Evolutionary conservation across 768 basidiomycete species (phyloP), one percentile per base, ranked within the genome.

Genomic region (Favolaschia claudopus): DNA sequence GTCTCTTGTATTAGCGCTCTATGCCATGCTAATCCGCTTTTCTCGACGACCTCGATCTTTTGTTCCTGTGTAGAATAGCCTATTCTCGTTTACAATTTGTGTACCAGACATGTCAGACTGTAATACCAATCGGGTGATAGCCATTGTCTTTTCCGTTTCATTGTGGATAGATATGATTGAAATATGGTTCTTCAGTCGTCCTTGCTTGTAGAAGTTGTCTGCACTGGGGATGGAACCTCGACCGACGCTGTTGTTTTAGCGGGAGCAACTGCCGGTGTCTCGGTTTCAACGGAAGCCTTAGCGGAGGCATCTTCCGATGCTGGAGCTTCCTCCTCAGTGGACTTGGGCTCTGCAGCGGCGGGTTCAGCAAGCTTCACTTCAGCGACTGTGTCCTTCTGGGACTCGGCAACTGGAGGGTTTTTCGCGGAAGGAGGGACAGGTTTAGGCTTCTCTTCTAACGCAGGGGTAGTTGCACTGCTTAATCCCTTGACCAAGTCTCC

Each of bases 401-500:
- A 40, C 17, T 43, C 19, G 27, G 27, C n/a, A n/a, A n/a, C n/a
- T n/a, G n/a, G n/a, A n/a, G n/a, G n/a, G n/a, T n/a, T n/a, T n/a
- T n/a, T n/a, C n/a, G n/a, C n/a, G n/a, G 46, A 25, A 25, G 43
- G 25, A 5, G 29, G 17, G 20, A 52, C 52, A n/a, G 42, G 53
- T 50, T 45, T 59, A 50, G 62, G 66, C 49, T 2, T 64, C 57
- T 55, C 51, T 52, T 44, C 60, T 58, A 60, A 62, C n/a, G 65
- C 58, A 15, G 66, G 46, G 17, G 66, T 54, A 20, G 65, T 32
- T 3, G 57, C 69, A 34, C 75, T 77, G 36, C 77, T 77, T 39
- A 93, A 70, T 12, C 86, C 89, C 69, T 84, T 87, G 20, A 89
- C 87, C 59, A 94, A 74, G 55, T 92, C 89, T 2, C 81, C 85